These are phyloP conservation scores for Nakaseomyces sp. DNA, from an alignment of 1,139 yeast species.

Conservation along the genomic window DNA sequence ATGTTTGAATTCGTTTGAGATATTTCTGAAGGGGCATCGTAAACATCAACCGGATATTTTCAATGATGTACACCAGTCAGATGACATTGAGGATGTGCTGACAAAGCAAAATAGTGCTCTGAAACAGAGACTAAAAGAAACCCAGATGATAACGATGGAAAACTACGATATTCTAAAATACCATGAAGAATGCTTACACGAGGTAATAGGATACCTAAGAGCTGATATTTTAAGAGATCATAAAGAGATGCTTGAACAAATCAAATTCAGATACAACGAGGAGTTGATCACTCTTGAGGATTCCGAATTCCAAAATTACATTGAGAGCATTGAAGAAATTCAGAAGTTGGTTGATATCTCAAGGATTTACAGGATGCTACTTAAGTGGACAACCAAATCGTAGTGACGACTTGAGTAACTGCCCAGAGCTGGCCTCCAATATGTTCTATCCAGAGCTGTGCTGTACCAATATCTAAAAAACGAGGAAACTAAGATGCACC, in stretches of 20 bases:
- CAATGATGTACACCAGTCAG: neutral
- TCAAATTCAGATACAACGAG: slow-evolving; percentile 12
- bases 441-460: too few species aligned
- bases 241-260: slow-evolving; percentile 9
- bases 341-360: slow-evolving; percentile 21
- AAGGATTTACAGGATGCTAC: slow-evolving; percentile 15
- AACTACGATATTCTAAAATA: slow-evolving; percentile 15
- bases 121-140: slow-evolving; percentile 11
- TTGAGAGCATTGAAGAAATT: slow-evolving; percentile 16
- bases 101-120: slow-evolving; percentile 16
- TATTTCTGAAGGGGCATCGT: neutral
- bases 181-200: slow-evolving; percentile 20
- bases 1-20: neutral
- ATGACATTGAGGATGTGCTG: slow-evolving; percentile 9
- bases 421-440: too few species aligned
- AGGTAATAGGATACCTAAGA: slow-evolving; percentile 18
- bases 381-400: slow-evolving; percentile 7
- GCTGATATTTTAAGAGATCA: slow-evolving; percentile 18
- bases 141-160: slow-evolving; percentile 11
- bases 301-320: slow-evolving; percentile 18
- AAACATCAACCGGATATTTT: neutral
- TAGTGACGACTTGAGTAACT: too few species aligned
- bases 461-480: too few species aligned
- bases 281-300: slow-evolving; percentile 19
- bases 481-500: too few species aligned